A percentile compares a stretch with the other conserved stretches of the same genome.
These are phyloP conservation scores for Aspergillus ibericus DNA, from an alignment of 2,329 filamentous ascomycete genomes.

Conservation along the genomic window DNA sequence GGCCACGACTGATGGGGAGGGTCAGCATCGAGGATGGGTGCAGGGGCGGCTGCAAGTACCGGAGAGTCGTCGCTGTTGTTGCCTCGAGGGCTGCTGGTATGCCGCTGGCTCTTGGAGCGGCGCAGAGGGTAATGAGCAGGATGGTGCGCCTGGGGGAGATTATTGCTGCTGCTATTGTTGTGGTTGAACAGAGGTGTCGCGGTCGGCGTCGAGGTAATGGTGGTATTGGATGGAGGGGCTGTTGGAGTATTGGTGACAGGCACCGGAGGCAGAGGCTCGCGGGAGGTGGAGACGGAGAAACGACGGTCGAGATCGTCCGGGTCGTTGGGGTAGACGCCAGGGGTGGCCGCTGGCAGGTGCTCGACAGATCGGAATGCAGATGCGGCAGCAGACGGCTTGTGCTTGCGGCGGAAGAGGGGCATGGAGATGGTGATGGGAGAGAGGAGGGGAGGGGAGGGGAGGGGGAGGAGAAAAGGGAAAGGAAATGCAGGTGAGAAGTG, in stretches of 20 bases:
- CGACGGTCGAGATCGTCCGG: conserved; percentile 7
- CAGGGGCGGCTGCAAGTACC: conserved; percentile 6
- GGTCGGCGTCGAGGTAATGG: conserved; percentile 14
- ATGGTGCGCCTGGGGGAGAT: neutral
- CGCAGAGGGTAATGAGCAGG: conserved; percentile 12
- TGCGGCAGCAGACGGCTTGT: conserved; percentile 15
- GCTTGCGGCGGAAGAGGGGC: conserved; percentile 19
- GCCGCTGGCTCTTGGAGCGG: conserved; percentile 30
- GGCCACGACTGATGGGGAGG: conserved; percentile 27
- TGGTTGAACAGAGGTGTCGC: neutral
- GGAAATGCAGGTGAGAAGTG: neutral
- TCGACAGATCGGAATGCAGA: conserved; percentile 19
- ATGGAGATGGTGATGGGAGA: conserved; percentile 12
- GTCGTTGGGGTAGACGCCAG: conserved; percentile 13
- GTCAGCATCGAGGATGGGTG: conserved; percentile 26
- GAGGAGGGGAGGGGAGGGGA: neutral
- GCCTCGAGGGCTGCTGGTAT: conserved; percentile 16
- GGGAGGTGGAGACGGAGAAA: conserved; percentile 12
- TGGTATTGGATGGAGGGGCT: conserved; percentile 14
- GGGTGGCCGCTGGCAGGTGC: conserved; percentile 13
- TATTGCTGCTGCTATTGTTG: neutral
- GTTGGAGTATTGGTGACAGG: conserved; percentile 14
- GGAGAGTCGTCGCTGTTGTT: conserved; percentile 2
- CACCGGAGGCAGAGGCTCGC: conserved; percentile 13
- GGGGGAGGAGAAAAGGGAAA: no score